Percentiles rank a stretch among this genome's conserved stretches.
Evolutionary conservation across 495 filamentous ascomycete genomes (phyloP).

Genomic region (Bryoglossum gracile): DNA sequence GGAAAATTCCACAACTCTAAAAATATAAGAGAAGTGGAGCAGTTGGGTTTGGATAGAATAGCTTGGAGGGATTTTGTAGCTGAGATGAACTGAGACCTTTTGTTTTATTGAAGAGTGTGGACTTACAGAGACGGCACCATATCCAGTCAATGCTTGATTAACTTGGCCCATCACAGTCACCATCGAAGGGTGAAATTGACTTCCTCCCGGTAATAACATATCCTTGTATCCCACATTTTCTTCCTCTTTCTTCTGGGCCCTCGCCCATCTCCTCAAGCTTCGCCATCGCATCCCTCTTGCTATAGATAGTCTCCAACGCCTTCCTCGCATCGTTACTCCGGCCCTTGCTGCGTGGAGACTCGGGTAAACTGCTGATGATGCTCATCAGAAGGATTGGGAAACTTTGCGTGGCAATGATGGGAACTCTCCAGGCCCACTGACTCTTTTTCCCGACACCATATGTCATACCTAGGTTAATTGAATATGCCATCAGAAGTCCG

Average conservation of each 20-base stretch:
- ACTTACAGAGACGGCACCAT: slow-evolving; percentile 50
- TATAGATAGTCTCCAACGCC: slow-evolving; percentile 36
- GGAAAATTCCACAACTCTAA: too few relatives aligned
- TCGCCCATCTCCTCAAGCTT: slow-evolving; percentile 40
- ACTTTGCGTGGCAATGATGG: slow-evolving; percentile 52
- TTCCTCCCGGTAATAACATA: slow-evolving; percentile 37
- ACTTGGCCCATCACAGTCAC: slow-evolving; percentile 52
- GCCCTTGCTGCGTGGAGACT: slow-evolving; percentile 42
- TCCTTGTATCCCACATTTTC: slow-evolving; percentile 39
- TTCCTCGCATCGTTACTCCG: slow-evolving; percentile 35
- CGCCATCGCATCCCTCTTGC: slow-evolving; percentile 36
- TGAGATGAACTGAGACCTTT: too few relatives aligned
- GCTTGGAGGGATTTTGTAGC: too few relatives aligned
- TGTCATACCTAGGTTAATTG: slow-evolving; percentile 36
- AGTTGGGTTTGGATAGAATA: too few relatives aligned
- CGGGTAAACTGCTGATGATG: slow-evolving; percentile 42
- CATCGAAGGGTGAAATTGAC: slow-evolving; percentile 45
- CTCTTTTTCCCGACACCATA: slow-evolving; percentile 29
- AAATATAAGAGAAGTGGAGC: too few relatives aligned
- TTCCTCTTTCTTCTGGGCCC: slow-evolving; percentile 38
- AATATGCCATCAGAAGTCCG: slow-evolving; percentile 48
- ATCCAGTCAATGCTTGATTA: slow-evolving; percentile 49
- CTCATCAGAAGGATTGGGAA: slow-evolving; percentile 44
- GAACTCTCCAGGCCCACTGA: slow-evolving; percentile 53
- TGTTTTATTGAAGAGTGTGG: too few relatives aligned